These are phyloP conservation scores for Aspergillus quadricinctus DNA, from an alignment of 2,329 filamentous ascomycete species.

Conservation along the genomic window DNA sequence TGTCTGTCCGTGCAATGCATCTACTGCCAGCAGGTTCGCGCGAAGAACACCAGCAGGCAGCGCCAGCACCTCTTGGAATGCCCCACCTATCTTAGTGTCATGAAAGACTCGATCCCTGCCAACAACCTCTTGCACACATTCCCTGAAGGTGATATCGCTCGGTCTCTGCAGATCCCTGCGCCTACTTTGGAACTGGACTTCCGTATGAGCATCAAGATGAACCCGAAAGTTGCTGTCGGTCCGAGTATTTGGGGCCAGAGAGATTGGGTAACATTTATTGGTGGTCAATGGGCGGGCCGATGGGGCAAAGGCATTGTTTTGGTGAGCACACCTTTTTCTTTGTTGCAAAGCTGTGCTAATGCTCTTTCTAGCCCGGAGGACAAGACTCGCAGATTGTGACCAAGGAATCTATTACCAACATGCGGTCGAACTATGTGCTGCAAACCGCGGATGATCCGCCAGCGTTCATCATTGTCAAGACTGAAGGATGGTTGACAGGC, in stretches of 20 bases:
- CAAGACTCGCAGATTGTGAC: slow-evolving; percentile 48
- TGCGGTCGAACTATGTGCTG: slow-evolving; percentile 45
- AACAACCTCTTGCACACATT: slow-evolving; percentile 50
- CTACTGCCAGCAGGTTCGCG: slow-evolving; percentile 48
- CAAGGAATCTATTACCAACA: slow-evolving; percentile 44
- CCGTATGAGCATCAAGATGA: slow-evolving; percentile 51
- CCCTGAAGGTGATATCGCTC: slow-evolving; percentile 46
- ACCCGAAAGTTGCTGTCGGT: slow-evolving; percentile 47
- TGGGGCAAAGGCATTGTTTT: slow-evolving; percentile 51
- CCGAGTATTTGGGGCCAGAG: slow-evolving; percentile 46
- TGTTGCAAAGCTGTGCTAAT: slow-evolving; percentile 10
- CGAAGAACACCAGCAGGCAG: slow-evolving; percentile 49
- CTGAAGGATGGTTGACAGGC: slow-evolving; percentile 47
- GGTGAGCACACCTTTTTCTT: slow-evolving; percentile 30
- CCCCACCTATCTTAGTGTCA: slow-evolving; percentile 47
- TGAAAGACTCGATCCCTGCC: slow-evolving; percentile 50
- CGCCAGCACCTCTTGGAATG: slow-evolving; percentile 48
- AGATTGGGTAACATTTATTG: slow-evolving; percentile 49
- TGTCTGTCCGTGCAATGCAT: slow-evolving; percentile 49
- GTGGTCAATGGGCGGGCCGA: slow-evolving; percentile 49
- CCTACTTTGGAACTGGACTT: slow-evolving; percentile 50
- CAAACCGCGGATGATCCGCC: slow-evolving; percentile 49
- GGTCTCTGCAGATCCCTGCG: slow-evolving; percentile 44
- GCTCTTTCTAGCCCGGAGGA: slow-evolving; percentile 40
- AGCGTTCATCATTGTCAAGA: slow-evolving; percentile 46